A percentile compares a stretch with the other conserved stretches of the same genome.
These are phyloP conservation scores for Antarctomyces pellizariae DNA, from an alignment of 495 filamentous ascomycete species.

Conservation along the genomic window DNA sequence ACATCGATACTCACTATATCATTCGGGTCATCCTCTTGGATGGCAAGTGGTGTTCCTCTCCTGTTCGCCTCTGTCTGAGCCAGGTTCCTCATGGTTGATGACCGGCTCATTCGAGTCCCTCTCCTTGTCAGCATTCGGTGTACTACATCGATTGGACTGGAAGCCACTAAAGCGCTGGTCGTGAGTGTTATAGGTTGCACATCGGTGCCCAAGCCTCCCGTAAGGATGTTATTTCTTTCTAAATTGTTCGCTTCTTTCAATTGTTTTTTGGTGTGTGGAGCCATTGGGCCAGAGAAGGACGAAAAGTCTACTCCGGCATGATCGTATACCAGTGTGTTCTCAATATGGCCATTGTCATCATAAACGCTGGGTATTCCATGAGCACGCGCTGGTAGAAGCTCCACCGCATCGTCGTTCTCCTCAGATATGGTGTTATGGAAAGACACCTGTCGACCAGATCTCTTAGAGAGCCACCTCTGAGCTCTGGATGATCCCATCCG, in stretches of 20 bases:
- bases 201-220: constrained; percentile 24
- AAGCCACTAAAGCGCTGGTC: constrained; percentile 13
- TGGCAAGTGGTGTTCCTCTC: constrained; percentile 24
- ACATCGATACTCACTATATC: constrained; percentile 15
- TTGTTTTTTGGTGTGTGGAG: constrained; percentile 6
- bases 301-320: constrained; percentile 8
- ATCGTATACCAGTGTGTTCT: too few species aligned
- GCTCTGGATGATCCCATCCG: too few species aligned
- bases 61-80: constrained; percentile 27
- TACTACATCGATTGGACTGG: constrained; percentile 11
- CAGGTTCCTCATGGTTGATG: constrained; percentile 17
- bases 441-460: too few species aligned
- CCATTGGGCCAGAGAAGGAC: constrained; percentile 7
- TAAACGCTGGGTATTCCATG: too few species aligned
- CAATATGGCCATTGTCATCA: too few species aligned
- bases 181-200: constrained; percentile 17
- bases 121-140: constrained; percentile 9
- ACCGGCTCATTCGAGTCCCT: constrained; percentile 10
- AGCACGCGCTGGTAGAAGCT: too few species aligned
- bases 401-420: too few species aligned
- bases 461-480: too few species aligned
- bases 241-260: constrained; percentile 4
- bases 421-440: too few species aligned
- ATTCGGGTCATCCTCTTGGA: constrained; percentile 20
- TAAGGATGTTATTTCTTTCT: constrained; percentile 22